Evolutionary conservation across 2,329 filamentous ascomycete genomes (phyloP).

Genomic region (Trichoderma semiorbis): DNA sequence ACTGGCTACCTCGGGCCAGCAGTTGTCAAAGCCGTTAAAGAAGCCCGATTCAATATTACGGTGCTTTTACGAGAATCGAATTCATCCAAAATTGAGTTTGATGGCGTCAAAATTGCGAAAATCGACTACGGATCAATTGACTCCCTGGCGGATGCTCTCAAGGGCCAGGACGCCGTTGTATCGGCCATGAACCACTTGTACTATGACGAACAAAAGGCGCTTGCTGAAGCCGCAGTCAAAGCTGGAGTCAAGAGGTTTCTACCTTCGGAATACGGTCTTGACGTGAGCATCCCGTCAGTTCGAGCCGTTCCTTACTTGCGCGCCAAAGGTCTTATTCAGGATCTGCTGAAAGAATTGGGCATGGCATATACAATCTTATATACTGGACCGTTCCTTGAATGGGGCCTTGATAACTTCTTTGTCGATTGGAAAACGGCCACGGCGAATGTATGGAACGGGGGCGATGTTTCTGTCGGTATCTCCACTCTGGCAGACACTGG

Average conservation of each 20-base stretch:
- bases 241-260: not conserved
- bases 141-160: not conserved
- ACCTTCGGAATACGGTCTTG: not conserved
- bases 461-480: not conserved
- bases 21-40: not conserved
- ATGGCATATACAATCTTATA: not conserved
- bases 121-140: not conserved
- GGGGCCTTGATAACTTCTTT: not conserved
- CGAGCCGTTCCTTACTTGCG: not conserved
- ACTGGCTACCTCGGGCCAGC: not conserved
- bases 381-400: not conserved
- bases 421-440: not conserved
- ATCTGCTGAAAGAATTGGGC: not conserved
- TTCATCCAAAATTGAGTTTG: not conserved
- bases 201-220: not conserved
- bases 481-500: not conserved
- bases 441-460: not conserved
- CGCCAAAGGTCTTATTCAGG: not conserved
- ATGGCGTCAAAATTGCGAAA: not conserved
- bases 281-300: not conserved
- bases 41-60: not conserved
- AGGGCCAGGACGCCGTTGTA: not conserved
- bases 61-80: not conserved
- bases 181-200: not conserved
- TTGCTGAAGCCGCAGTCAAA: not conserved